Evolutionary conservation across 2,329 filamentous ascomycete genomes (phyloP).

Genomic region (Diaporthe sp.): DNA sequence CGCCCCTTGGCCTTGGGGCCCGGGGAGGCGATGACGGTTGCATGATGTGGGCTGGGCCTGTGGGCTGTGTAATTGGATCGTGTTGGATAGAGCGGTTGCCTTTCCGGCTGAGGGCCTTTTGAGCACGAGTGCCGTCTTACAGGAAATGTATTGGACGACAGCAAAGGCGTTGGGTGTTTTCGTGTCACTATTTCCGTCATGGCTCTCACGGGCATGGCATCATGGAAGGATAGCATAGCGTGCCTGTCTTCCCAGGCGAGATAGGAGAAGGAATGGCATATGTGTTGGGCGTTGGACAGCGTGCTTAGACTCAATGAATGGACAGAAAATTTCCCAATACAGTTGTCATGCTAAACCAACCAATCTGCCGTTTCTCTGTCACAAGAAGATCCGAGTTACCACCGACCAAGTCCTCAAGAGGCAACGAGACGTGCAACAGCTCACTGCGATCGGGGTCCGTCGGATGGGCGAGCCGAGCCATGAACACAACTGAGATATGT

Average conservation of each 20-base stretch:
- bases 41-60: not conserved
- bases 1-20: not conserved
- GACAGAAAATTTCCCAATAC: not conserved
- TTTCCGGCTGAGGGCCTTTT: slow-evolving; percentile 1
- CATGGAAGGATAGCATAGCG: slow-evolving; percentile 27
- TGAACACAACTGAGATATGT: slow-evolving; percentile 34
- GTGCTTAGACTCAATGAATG: slow-evolving; percentile 10
- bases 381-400: not conserved
- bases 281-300: slow-evolving; percentile 26
- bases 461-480: slow-evolving; percentile 34
- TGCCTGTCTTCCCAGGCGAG: slow-evolving; percentile 7
- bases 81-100: not conserved
- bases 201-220: slow-evolving; percentile 19
- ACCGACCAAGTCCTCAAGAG: not conserved
- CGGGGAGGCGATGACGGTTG: not conserved
- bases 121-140: slow-evolving; percentile 29
- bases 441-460: not conserved
- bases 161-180: slow-evolving; percentile 22
- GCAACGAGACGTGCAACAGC: not conserved
- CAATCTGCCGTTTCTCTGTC: not conserved
- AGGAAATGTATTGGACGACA: slow-evolving; percentile 27
- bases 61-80: not conserved
- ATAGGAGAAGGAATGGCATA: slow-evolving; percentile 8
- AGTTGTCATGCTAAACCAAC: not conserved
- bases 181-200: slow-evolving; percentile 30